Evolutionary conservation across 331 rosid species (phyloP).

Genomic region (Cydonia oblonga): DNA sequence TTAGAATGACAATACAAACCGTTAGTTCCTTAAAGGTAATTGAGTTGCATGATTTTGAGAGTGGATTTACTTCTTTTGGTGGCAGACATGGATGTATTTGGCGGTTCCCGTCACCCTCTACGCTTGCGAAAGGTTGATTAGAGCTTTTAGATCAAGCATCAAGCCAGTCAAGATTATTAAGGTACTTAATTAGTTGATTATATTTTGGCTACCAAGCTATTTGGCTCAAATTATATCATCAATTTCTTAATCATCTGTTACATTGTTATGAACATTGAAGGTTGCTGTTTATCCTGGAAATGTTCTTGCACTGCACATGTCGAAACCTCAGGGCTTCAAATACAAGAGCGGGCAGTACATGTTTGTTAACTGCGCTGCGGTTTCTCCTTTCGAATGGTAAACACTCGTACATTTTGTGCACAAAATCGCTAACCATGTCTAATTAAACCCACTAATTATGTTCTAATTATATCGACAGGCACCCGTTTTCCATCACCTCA

Average conservation of each 20-base stretch:
- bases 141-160: constrained; percentile 72
- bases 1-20: background rate
- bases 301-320: constrained; percentile 66
- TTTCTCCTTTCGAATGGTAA: constrained; percentile 86
- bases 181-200: constrained; percentile 20
- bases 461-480: constrained; percentile 22
- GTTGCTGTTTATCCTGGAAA: constrained; percentile 93
- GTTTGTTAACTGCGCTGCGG: constrained; percentile 75
- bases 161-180: constrained; percentile 63
- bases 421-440: background rate
- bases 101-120: constrained; percentile 61
- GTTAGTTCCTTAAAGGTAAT: background rate
- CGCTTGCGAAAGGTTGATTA: constrained; percentile 46
- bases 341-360: constrained; percentile 87
- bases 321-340: constrained; percentile 77
- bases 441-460: background rate
- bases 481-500: constrained; percentile 83
- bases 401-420: background rate
- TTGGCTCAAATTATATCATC: background rate
- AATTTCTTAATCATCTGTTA: background rate
- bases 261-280: constrained; percentile 19
- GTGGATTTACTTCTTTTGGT: background rate
- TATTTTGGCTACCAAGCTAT: background rate
- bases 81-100: constrained; percentile 87
- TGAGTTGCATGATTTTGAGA: background rate